phyloP scores from a whole-genome alignment of 1,139 yeast species.

The Magnusiomyces paraingens region DNA sequence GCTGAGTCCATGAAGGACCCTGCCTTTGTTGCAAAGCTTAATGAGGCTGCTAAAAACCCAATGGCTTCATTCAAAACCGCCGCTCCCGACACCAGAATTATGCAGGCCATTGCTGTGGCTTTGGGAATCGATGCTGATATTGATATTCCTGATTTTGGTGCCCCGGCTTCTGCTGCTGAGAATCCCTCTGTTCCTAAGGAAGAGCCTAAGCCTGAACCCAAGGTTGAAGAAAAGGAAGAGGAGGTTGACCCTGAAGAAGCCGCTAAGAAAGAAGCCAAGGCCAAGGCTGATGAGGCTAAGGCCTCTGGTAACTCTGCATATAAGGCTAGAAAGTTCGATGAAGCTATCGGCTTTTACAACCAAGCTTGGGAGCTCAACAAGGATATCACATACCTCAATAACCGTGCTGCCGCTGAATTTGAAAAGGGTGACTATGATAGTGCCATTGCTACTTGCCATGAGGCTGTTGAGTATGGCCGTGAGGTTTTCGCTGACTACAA shows the following conservation, averaged over 20 bases:
- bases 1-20: conserved; percentile 86
- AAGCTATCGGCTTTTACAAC: conserved; percentile 79
- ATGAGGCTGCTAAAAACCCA: conserved; percentile 65
- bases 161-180: conserved; percentile 27
- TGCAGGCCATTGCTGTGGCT: conserved; percentile 81
- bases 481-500: conserved; percentile 89
- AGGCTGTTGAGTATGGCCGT: conserved; percentile 85
- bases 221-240: conserved; percentile 29
- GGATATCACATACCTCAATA: conserved; percentile 91
- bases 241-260: conserved; percentile 26
- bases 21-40: conserved; percentile 63
- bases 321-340: conserved; percentile 84
- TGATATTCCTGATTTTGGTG: conserved; percentile 24
- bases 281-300: conserved; percentile 74
- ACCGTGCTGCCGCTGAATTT: conserved; percentile 95
- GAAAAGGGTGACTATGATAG: conserved; percentile 90
- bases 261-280: conserved; percentile 56
- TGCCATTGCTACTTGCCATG: conserved; percentile 72
- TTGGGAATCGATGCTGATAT: conserved; percentile 57
- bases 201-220: conserved; percentile 22
- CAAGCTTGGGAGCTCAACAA: conserved; percentile 77
- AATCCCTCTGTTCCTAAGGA: conserved; percentile 14
- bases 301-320: conserved; percentile 82
- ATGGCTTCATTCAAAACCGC: conserved; percentile 50
- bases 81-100: conserved; percentile 77